Evolutionary conservation across 805 yeast species (phyloP).

Genomic region (Starmerella tilneyi): DNA sequence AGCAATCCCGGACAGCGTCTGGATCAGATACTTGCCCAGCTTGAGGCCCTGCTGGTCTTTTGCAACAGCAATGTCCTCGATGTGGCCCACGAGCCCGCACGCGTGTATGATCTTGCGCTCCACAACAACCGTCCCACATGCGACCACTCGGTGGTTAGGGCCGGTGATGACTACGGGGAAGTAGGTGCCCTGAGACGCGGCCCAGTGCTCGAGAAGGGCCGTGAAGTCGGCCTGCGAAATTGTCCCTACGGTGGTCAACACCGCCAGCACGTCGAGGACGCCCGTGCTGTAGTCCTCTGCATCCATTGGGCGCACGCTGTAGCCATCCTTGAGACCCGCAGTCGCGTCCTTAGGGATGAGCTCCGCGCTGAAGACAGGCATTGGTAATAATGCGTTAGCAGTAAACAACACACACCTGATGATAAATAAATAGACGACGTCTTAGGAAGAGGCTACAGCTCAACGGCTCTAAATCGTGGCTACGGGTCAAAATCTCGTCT

Average conservation of each 20-base stretch:
- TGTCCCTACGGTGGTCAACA: conserved; percentile 75
- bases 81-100: conserved; percentile 82
- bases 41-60: conserved; percentile 69
- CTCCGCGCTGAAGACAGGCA: conserved; percentile 12
- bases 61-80: conserved; percentile 85
- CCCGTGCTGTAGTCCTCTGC: conserved; percentile 51
- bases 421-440: too few relatives aligned
- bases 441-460: too few relatives aligned
- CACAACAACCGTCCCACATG: conserved; percentile 69
- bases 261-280: conserved; percentile 51
- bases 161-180: conserved; percentile 60
- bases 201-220: conserved; percentile 51
- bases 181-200: conserved; percentile 41
- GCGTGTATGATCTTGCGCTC: conserved; percentile 74
- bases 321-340: conserved; percentile 47
- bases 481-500: too few relatives aligned
- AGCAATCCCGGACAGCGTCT: conserved; percentile 51
- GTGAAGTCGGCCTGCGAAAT: conserved; percentile 44
- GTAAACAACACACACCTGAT: too few relatives aligned
- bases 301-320: conserved; percentile 49
- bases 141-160: conserved; percentile 48
- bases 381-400: too few relatives aligned
- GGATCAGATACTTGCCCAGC: conserved; percentile 61
- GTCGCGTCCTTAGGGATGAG: conserved; percentile 27
- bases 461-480: too few relatives aligned